phyloP scores from a whole-genome alignment of 768 basidiomycete genomes.

The Mycena filopes region DNA sequence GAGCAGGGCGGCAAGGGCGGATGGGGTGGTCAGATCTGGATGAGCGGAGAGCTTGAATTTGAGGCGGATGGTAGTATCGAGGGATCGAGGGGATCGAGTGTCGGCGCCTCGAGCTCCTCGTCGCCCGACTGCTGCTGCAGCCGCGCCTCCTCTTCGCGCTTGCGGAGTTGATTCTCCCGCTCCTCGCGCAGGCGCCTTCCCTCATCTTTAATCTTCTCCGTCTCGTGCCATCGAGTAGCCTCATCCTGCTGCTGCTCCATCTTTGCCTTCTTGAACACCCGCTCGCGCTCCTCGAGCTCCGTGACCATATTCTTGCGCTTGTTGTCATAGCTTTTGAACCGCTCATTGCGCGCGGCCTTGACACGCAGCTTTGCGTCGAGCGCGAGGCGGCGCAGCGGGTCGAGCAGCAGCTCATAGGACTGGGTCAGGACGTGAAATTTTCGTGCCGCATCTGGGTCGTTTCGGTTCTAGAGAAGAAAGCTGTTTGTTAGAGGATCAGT shows the following conservation, averaged over 20 bases:
- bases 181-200: slow-evolving; percentile 76
- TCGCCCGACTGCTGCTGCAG: slow-evolving; percentile 44
- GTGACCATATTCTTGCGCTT: slow-evolving; percentile 82
- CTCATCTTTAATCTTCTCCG: slow-evolving; percentile 80
- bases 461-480: slow-evolving; percentile 65
- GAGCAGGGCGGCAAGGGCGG: slow-evolving; percentile 62
- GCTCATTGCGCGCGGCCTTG: slow-evolving; percentile 72
- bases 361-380: slow-evolving; percentile 83
- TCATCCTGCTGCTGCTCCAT: slow-evolving; percentile 71
- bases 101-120: slow-evolving; percentile 64
- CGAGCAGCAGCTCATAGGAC: slow-evolving; percentile 83
- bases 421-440: slow-evolving; percentile 89
- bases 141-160: slow-evolving; percentile 55
- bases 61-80: slow-evolving; percentile 81
- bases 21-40: slow-evolving; percentile 64
- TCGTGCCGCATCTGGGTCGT: slow-evolving; percentile 81
- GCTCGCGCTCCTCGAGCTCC: slow-evolving; percentile 83
- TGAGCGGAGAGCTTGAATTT: slow-evolving; percentile 72
- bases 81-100: slow-evolving; percentile 70
- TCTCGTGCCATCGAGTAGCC: slow-evolving; percentile 63
- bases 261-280: slow-evolving; percentile 77
- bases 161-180: slow-evolving; percentile 62
- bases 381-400: slow-evolving; percentile 80
- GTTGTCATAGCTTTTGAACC: slow-evolving; percentile 75
- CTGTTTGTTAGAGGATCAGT: slow-evolving; percentile 28